Evolutionary conservation across 345 rosid genomes (phyloP), one percentile per base, ranked within the genome.

Genomic region (Ceriops zippeliana): DNA sequence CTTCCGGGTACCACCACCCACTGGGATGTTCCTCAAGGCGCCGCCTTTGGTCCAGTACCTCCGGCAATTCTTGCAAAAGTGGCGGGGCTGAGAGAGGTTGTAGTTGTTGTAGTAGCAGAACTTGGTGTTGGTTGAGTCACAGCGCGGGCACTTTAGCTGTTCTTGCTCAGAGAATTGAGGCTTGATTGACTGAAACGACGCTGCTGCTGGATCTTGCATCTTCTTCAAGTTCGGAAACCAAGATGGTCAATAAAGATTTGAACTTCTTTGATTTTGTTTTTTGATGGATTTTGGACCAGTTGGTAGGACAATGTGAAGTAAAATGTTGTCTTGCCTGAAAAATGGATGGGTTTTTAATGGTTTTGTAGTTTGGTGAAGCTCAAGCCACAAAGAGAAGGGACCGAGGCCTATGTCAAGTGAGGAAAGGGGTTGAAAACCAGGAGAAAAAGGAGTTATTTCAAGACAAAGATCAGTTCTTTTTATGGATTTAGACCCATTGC

Each of bases 11-110:
- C 90, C 89, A 24, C 98, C 98, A 17, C 98, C 96, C 75, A 92
- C 85, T 24, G 96, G 98, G 75, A 92, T 92, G 78, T 93, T 93
- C 68, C 98, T 85, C 26, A 93, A 86, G 65, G 96, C 77, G 22
- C 97, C 98, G 10, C 98, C 98, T 83, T 87, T 92, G 61, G 98
- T 92, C 98, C 98, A 92, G 78, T 92, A 92, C 30, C 98, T 82
- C 51, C 92, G 84, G 76, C 97, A 93, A 82, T 74, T 81, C 84
- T 93, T 93, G 88, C 97, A 93, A 75, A 73, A 92, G 79, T 86
- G 86, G 46, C 95, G 95, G 22, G 95, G 95, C 84, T 89, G 95
- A 27, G 91, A 89, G 70, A 90, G 82, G 72, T 92, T 92, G 80
- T 92, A 92, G 79, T 92, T 92, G 83, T 92, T 92, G 84, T 86